phyloP scores from a whole-genome alignment of 306 rosid species.

The Elaeagnus macrophylla region DNA sequence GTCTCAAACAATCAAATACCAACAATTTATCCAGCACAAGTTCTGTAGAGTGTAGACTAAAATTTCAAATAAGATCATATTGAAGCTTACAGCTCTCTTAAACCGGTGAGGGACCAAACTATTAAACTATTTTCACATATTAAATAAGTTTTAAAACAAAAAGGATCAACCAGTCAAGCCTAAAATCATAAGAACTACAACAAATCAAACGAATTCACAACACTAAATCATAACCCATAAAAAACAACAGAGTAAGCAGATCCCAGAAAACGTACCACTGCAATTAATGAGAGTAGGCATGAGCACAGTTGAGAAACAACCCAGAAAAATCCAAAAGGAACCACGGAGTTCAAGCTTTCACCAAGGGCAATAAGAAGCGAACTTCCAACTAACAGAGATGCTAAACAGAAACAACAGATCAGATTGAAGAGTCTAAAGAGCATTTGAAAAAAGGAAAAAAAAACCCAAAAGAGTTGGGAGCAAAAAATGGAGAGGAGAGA shows the following conservation, averaged over 20 bases:
- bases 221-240: too few relatives aligned
- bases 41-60: too few relatives aligned
- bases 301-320: constrained; percentile 20
- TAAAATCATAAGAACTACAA: neutral
- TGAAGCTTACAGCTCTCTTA: too few relatives aligned
- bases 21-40: constrained; percentile 1
- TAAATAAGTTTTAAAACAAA: neutral
- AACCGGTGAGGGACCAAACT: too few relatives aligned
- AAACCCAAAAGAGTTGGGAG: constrained; percentile 67
- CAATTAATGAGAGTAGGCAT: constrained; percentile 73
- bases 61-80: too few relatives aligned
- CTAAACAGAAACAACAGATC: constrained; percentile 10
- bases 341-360: constrained; percentile 2
- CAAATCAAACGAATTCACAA: neutral
- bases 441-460: constrained; percentile 34
- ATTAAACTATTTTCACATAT: neutral
- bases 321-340: constrained; percentile 12
- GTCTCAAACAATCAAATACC: neutral
- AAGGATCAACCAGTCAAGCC: neutral
- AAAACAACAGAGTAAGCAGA: too few relatives aligned
- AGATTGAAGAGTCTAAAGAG: constrained; percentile 18
- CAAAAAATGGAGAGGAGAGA: constrained; percentile 26
- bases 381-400: neutral
- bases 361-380: constrained; percentile 2
- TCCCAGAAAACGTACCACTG: constrained; percentile 41